These are phyloP conservation scores for Paracamarosporium sp. DNA, from an alignment of 2,329 filamentous ascomycete genomes.

Conservation along the genomic window DNA sequence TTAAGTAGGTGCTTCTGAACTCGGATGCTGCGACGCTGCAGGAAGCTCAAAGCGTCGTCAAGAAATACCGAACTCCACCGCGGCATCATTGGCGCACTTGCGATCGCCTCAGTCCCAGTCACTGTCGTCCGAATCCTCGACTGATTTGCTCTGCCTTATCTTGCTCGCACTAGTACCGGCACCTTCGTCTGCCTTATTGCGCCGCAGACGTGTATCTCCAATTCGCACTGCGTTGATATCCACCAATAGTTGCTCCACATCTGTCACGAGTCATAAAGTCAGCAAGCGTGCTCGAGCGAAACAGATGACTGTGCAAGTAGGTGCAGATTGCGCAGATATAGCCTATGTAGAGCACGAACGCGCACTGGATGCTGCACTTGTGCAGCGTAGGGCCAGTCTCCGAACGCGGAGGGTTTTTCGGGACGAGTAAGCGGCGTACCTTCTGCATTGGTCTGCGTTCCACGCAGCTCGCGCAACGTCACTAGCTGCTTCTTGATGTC, in stretches of 20 bases:
- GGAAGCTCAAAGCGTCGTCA: neutral
- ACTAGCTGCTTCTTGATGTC: conserved; percentile 92
- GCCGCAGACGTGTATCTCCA: conserved; percentile 77
- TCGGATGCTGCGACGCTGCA: neutral
- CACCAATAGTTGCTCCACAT: conserved; percentile 82
- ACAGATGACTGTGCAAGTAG: neutral
- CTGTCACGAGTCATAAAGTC: conserved; percentile 39
- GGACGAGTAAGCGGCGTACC: conserved; percentile 20
- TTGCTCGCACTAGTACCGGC: conserved; percentile 59
- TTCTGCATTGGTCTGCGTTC: conserved; percentile 48
- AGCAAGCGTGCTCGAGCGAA: conserved; percentile 2
- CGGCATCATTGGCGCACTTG: neutral
- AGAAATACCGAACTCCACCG: neutral
- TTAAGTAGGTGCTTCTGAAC: neutral
- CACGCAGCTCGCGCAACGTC: conserved; percentile 81
- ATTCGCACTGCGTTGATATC: conserved; percentile 80
- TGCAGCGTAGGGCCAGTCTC: neutral
- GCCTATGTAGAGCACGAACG: neutral
- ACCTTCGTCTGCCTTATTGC: conserved; percentile 60
- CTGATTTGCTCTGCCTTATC: conserved; percentile 52
- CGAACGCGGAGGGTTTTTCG: neutral
- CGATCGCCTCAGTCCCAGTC: conserved; percentile 64
- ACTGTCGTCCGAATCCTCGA: conserved; percentile 58
- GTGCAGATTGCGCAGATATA: neutral
- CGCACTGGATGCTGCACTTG: neutral